phyloP scores from a whole-genome alignment of 2,329 filamentous ascomycete species.

The Gaeumannomyces sp. region DNA sequence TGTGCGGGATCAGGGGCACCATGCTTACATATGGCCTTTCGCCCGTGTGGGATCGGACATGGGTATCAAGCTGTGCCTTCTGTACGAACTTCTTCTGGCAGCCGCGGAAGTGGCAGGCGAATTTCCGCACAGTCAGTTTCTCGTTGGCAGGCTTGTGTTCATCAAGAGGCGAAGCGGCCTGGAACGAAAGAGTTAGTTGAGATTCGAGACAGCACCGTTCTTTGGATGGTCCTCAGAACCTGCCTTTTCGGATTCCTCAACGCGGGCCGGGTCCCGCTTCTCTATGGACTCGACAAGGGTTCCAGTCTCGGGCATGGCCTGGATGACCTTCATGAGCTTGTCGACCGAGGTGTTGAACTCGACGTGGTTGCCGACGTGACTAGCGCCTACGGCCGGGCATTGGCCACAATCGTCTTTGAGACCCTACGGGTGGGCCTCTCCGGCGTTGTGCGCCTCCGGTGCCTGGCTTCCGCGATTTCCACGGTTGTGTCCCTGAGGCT shows the following conservation, averaged over 20 bases:
- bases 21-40: constrained; percentile 78
- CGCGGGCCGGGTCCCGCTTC: neutral
- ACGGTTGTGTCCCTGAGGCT: too few relatives aligned
- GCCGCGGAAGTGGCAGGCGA: constrained; percentile 64
- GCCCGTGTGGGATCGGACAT: constrained; percentile 81
- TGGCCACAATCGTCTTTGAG: constrained; percentile 37
- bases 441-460: too few relatives aligned
- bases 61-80: constrained; percentile 89
- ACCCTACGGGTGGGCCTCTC: too few relatives aligned
- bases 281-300: too few relatives aligned
- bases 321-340: constrained; percentile 81
- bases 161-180: too few relatives aligned
- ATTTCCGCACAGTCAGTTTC: constrained; percentile 28
- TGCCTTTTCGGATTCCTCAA: neutral
- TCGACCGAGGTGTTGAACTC: constrained; percentile 80
- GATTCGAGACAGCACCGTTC: too few relatives aligned
- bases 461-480: too few relatives aligned
- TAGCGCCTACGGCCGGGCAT: constrained; percentile 38
- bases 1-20: too few relatives aligned
- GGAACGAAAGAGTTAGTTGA: too few relatives aligned
- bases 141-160: neutral
- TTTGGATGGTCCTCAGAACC: too few relatives aligned
- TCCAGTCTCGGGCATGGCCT: constrained; percentile 52
- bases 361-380: constrained; percentile 33
- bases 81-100: constrained; percentile 83